A percentile compares a stretch with the other conserved stretches of the same genome.
Evolutionary conservation across 768 basidiomycete genomes (phyloP).

Genomic region (Serpula lacrymans): DNA sequence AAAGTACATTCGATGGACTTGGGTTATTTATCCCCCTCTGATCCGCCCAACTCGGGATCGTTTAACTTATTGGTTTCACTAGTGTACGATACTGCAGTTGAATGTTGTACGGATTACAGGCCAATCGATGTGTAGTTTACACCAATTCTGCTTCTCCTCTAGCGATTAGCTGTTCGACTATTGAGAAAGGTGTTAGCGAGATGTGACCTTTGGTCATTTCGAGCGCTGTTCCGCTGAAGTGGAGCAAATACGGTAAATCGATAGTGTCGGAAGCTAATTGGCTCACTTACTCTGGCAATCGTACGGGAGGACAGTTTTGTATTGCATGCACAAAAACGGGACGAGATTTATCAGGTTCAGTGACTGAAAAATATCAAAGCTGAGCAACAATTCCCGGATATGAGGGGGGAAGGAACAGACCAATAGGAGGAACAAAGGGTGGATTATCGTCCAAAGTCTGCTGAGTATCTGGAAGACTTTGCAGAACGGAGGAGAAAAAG

Average conservation of each 20-base stretch:
- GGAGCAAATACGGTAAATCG: background rate
- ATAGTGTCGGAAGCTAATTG: background rate
- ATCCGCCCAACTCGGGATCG: background rate
- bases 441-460: constrained; percentile 72
- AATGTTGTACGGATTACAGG: constrained; percentile 9
- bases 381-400: constrained; percentile 4
- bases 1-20: background rate
- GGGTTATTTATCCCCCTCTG: background rate
- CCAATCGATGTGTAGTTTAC: constrained; percentile 33
- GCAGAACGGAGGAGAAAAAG: constrained; percentile 75
- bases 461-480: constrained; percentile 76
- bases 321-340: constrained; percentile 84
- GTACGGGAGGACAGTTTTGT: constrained; percentile 61
- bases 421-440: constrained; percentile 73
- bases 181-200: constrained; percentile 71
- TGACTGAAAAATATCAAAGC: constrained; percentile 46
- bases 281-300: constrained; percentile 61
- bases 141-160: constrained; percentile 77
- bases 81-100: too few relatives aligned
- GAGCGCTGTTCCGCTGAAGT: constrained; percentile 59
- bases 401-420: constrained; percentile 33
- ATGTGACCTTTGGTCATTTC: constrained; percentile 81
- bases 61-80: constrained; percentile 4
- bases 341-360: constrained; percentile 68
- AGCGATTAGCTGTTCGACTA: constrained; percentile 70